phyloP scores from a whole-genome alignment of 371 early-diverging fungal genomes.

The Entomophthora muscae region DNA sequence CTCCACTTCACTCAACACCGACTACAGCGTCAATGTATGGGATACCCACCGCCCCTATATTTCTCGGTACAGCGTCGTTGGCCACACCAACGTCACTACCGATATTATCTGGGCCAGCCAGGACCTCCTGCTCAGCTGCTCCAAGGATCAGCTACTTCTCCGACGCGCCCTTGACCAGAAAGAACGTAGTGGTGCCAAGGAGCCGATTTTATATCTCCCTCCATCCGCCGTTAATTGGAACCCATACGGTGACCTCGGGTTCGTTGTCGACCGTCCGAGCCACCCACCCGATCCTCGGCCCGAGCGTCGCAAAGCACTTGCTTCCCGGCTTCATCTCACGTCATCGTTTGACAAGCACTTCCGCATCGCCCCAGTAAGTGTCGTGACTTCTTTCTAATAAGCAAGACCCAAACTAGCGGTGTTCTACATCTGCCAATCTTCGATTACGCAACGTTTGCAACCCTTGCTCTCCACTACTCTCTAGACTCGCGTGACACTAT shows the following conservation, averaged over 20 bases:
- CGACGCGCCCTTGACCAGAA: constrained; percentile 18
- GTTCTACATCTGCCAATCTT: constrained; percentile 43
- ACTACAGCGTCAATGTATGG: constrained; percentile 53
- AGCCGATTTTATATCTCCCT: not conserved
- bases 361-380: not conserved
- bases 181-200: not conserved
- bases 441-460: constrained; percentile 43
- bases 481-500: constrained; percentile 17
- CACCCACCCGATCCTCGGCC: not conserved
- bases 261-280: not conserved
- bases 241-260: not conserved
- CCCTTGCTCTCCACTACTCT: constrained; percentile 42
- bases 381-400: constrained; percentile 7
- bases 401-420: constrained; percentile 29
- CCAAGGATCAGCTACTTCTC: constrained; percentile 56
- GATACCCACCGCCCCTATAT: constrained; percentile 57
- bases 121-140: constrained; percentile 45
- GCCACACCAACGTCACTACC: constrained; percentile 52
- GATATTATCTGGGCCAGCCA: constrained; percentile 50
- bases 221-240: not conserved
- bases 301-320: not conserved
- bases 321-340: not conserved
- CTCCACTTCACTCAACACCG: constrained; percentile 44
- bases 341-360: constrained; percentile 6
- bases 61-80: constrained; percentile 46